Base-by-base conservation (phyloP, 495 filamentous ascomycete genomes). In the Hypoxylon crocopeplum region DNA sequence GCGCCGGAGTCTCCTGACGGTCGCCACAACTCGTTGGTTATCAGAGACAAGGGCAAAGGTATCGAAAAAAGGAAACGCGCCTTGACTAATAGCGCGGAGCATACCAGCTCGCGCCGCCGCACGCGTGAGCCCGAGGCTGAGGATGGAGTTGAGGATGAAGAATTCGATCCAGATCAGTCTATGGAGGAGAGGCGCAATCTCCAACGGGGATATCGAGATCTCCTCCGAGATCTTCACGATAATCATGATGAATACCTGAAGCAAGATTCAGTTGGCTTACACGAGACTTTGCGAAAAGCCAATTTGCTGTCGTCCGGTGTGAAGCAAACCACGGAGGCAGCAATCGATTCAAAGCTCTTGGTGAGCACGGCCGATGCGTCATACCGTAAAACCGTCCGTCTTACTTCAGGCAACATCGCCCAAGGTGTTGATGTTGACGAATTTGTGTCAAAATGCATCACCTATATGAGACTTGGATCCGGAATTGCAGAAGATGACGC, bases 241-340 rank as follows among this genome's bases (percentile, higher is more conserved):
- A 88, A 86, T 41, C 81, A 82, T n/a, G 77, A 82, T 36, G 87
- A 92, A 56, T 88, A 77, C 58, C 64, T 92, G 32, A 78, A 83
- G 24, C 74, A 79, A 0, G 80, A 82, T 21, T 87, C 86, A 7
- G 72, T 75, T 46, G 86, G 86, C 16, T 71, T 97, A 5, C 61
- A 80, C 30, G 74, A 84, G 10, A 88, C 84, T 2, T 59, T 97
- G 4, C 50, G 79, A 5, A 77, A 82, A 56, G 85, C 88, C 2
- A 88, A 97, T 66, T 58, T 76, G 2, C 70, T 86, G 7, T 88
- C 86, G 65, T 71, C 71, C 21, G 76, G 84, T 27, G 91, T 98
- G 42, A 94, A 90, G 60, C 93, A 97, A 67, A 95, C 94, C 1
- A 83, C 84, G n/a, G 95, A 99, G 69, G 94, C 94, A 1, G 91